Conservation (phyloP, 2,329 filamentous ascomycete species). For the Chalara sp. region DNA sequence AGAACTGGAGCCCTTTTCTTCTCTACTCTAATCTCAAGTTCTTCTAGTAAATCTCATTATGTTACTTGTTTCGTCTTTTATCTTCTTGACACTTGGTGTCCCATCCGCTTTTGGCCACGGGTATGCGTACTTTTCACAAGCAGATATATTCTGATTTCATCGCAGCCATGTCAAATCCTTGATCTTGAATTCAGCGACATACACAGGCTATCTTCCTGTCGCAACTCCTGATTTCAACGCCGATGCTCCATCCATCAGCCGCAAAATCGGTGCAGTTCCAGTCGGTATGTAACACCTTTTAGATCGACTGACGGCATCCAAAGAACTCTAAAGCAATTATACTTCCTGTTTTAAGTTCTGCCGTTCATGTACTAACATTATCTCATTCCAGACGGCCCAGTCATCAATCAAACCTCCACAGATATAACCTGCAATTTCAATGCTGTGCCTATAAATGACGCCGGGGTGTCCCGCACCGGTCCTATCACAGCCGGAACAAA, state of each 20-base stretch:
- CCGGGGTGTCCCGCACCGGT: conserved; percentile 4
- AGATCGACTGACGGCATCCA: no score
- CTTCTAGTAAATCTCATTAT: no score
- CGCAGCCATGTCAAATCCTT: not conserved
- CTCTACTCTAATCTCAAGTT: no score
- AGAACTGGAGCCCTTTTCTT: no score
- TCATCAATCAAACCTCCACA: not conserved
- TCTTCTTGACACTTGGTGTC: not conserved
- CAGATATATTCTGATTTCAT: not conserved
- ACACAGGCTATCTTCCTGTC: conserved; percentile 7
- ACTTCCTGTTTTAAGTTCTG: no score
- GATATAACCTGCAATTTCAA: conserved; percentile 6
- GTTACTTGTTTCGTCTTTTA: no score
- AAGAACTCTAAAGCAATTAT: no score
- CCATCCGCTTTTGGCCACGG: not conserved
- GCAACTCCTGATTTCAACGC: conserved; percentile 5
- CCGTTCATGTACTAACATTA: no score
- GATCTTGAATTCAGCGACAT: conserved; percentile 4
- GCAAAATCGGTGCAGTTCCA: conserved; percentile 1
- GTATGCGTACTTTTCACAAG: not conserved
- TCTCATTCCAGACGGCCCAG: conserved; percentile 1
- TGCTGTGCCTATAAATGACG: conserved; percentile 5
- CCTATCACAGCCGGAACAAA: conserved; percentile 2
- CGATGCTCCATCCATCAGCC: conserved; percentile 6
- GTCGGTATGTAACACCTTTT: not conserved